A percentile compares a stretch with the other conserved stretches of the same genome.
These are phyloP conservation scores for Anisodus acutangulus DNA, from an alignment of 257 asterid genomes.

Conservation along the genomic window DNA sequence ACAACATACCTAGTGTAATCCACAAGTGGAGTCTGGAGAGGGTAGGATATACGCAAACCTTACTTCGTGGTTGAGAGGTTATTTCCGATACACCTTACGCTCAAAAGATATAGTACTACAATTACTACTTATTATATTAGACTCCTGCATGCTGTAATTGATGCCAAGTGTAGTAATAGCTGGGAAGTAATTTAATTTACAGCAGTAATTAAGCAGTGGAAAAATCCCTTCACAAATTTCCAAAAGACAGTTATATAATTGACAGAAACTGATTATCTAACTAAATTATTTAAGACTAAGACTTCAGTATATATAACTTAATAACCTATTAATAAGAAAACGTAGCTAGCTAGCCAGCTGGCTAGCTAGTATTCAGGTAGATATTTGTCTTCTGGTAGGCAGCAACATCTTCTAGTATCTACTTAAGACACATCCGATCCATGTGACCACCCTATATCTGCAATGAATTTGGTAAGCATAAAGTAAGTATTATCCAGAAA, in stretches of 20 bases:
- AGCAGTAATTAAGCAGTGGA: not conserved
- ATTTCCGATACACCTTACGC: no score
- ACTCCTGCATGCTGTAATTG: not conserved
- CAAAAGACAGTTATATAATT: slow-evolving; percentile 3
- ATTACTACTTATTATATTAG: not conserved
- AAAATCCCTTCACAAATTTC: not conserved
- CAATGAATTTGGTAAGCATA: slow-evolving; percentile 9
- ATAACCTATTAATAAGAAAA: slow-evolving; percentile 12
- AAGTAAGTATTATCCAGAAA: not conserved
- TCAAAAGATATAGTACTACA: no score
- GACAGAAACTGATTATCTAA: slow-evolving; percentile 1
- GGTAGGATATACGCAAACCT: no score
- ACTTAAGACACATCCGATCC: not conserved
- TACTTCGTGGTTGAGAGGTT: no score
- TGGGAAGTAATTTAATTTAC: not conserved
- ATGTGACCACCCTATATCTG: slow-evolving; percentile 21
- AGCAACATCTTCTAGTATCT: not conserved
- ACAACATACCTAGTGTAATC: no score
- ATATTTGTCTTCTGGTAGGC: slow-evolving; percentile 18
- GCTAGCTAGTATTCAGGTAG: slow-evolving; percentile 26
- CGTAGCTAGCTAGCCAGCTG: not conserved
- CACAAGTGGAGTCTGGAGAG: no score
- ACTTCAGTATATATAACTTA: not conserved
- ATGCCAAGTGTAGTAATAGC: not conserved
- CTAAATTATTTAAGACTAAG: not conserved